Conservation (phyloP, 768 basidiomycete genomes). For the Ramaria rubella region DNA sequence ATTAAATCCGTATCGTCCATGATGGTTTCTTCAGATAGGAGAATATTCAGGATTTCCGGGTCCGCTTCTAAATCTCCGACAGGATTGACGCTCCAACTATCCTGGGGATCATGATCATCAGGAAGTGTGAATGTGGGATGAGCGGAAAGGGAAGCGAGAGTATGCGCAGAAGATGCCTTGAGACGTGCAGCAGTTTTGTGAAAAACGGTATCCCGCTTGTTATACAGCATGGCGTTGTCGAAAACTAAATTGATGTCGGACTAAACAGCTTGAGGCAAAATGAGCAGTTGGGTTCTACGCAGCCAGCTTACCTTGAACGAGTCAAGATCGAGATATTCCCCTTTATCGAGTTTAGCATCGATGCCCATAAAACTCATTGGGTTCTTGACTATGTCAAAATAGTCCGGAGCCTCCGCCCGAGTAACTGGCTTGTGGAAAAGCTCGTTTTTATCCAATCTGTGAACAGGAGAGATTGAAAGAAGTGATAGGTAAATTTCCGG, state of each 20-base stretch:
- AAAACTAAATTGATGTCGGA: slow-evolving; percentile 79
- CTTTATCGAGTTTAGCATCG: slow-evolving; percentile 70
- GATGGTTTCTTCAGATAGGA: slow-evolving; percentile 47
- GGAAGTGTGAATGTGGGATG: not conserved
- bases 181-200: slow-evolving; percentile 67
- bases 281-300: not conserved
- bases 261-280: slow-evolving; percentile 31
- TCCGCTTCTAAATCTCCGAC: slow-evolving; percentile 76
- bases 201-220: slow-evolving; percentile 63
- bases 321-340: slow-evolving; percentile 74
- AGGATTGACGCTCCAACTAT: not conserved
- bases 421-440: slow-evolving; percentile 83
- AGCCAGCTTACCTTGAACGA: slow-evolving; percentile 54
- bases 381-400: slow-evolving; percentile 74
- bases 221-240: slow-evolving; percentile 82
- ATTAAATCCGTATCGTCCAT: slow-evolving; percentile 48
- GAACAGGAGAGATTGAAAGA: slow-evolving; percentile 9
- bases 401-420: slow-evolving; percentile 75
- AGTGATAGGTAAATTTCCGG: not conserved
- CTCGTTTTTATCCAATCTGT: slow-evolving; percentile 64
- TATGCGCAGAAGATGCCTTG: slow-evolving; percentile 35
- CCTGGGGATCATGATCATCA: not conserved
- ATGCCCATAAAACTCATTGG: slow-evolving; percentile 91
- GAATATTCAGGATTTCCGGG: slow-evolving; percentile 46
- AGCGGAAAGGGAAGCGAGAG: slow-evolving; percentile 25